Conservation (phyloP, 768 basidiomycete species). For the Amylocystis lapponica region DNA sequence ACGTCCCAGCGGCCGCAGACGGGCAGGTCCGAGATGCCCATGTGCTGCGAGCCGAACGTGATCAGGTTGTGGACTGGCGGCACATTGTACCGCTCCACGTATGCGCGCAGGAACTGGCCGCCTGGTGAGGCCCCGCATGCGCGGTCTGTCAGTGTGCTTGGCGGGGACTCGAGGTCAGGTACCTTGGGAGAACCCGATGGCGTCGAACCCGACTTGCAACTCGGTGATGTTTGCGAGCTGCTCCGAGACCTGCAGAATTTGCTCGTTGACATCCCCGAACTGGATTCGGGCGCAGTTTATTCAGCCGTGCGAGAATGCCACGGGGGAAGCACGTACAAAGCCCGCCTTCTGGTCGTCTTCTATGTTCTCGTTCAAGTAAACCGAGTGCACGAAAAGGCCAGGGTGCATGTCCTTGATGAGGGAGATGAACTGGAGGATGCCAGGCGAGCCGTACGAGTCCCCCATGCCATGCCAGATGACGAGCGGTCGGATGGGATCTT, state of each 20-base stretch:
- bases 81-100: constrained; percentile 67
- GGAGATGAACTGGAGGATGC: constrained; percentile 61
- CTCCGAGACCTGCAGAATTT: constrained; percentile 56
- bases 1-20: constrained; percentile 58
- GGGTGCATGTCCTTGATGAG: constrained; percentile 59
- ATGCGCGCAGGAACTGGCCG: constrained; percentile 85
- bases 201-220: constrained; percentile 70
- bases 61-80: constrained; percentile 78
- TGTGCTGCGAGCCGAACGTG: constrained; percentile 84
- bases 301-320: neutral
- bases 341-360: constrained; percentile 63
- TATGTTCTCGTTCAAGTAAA: constrained; percentile 58
- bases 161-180: constrained; percentile 4
- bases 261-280: constrained; percentile 77
- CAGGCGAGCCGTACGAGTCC: constrained; percentile 70
- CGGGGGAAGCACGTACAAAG: constrained; percentile 50
- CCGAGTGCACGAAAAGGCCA: constrained; percentile 72
- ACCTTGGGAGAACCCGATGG: constrained; percentile 86
- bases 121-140: too few species aligned
- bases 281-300: constrained; percentile 22
- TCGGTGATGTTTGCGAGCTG: constrained; percentile 63
- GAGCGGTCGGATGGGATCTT: constrained; percentile 54
- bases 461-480: constrained; percentile 79
- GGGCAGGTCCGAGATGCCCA: constrained; percentile 79
- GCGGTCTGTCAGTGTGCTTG: neutral